Evolutionary conservation across 2,329 filamentous ascomycete species (phyloP), one percentile per base, ranked within the genome.

Genomic region (Exophiala oligosperma): DNA sequence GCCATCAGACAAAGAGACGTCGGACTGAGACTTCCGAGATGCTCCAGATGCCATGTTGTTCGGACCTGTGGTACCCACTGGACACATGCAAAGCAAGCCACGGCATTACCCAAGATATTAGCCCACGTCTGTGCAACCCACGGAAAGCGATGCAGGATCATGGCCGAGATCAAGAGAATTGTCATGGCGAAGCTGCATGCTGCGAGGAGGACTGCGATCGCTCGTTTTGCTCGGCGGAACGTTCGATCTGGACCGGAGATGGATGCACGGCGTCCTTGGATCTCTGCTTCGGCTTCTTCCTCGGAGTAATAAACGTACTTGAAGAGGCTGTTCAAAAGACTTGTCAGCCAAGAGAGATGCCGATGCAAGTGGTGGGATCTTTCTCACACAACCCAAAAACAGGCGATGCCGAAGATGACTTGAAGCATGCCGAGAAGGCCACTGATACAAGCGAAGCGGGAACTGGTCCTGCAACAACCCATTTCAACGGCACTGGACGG

Each of bases 291-390:
- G 52, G 56, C 56, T 29, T 59, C 56, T 50, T 59, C 56, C 43
- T 59, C 56, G 17, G 51, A 54, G 26, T 59, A 59, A 46, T 59
- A 59, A 6, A 59, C 56, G 23, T 59, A 59, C 56, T 52, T 59
- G 46, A 59, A 59, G 23, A 59, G 46, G 48, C 56, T 59, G 32
- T 11, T 5, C 12, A 35, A 21, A n/a, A n/a, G 8, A 12, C 17
- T 41, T 35, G n/a, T 49, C 24, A 51, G 49, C n/a, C 6, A 51
- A 23, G 26, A 17, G 8, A 7, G 8, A 9, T 21, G 21, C 4
- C 14, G 21, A 9, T 28, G 26, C 46, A 17, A 32, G 8, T 35
- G 32, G 32, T 35, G 11, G 3, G 23, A 44, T 6, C 12, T n/a
- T 46, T 12, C 52, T 52, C 48, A 59, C 56, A 59, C 51, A 32